Evolutionary conservation across 306 rosid genomes (phyloP), one percentile per base, ranked within the genome.

Genomic region (Fagus sylvatica): DNA sequence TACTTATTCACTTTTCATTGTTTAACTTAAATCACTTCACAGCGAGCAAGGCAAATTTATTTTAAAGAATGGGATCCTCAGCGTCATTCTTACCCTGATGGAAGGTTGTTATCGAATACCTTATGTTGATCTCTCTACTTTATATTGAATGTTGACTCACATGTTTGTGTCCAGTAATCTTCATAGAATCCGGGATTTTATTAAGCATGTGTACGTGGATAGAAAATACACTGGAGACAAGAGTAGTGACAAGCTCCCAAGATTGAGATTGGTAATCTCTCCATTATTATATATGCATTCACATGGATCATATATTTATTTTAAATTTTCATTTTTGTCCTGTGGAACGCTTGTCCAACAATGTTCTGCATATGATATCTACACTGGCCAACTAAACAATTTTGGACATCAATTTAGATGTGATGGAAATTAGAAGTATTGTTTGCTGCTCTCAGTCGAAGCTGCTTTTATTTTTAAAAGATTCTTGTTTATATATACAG

Each of bases 11-110:
- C 2, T 53, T 75, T 43, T 60, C 17, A 43, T 69, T 7, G 0
- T 42, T 73, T 78, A 49, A 81, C 81, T 57, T 71, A 42, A 65
- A 65, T 66, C 53, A 19, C 49, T 87, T 39, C 61, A 74, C 83
- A 95, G 99, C 88, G 85, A 85, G 98, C 96, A 73, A 89, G 86
- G 79, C 88, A 89, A 64, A 80, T 89, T 73, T 93, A 87, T 80
- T 84, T 95, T 61, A 93, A 89, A 84, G 88, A 66, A 28, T 95
- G 93, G 97, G 96, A 95, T 86, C 82, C 85, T 72, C 80, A 62
- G 62, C 86, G 85, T 17, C 79, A 89, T 73, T 48, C 93, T 61
- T 85, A 77, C 69, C 97, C 98, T 11, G 97, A 95, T 81, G 64
- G 85, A 66, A 70, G 91, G 99, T 94, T 77, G 53, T 71, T 53